Conservation (phyloP, 2,329 filamentous ascomycete genomes). For the Graphilbum sp. region DNA sequence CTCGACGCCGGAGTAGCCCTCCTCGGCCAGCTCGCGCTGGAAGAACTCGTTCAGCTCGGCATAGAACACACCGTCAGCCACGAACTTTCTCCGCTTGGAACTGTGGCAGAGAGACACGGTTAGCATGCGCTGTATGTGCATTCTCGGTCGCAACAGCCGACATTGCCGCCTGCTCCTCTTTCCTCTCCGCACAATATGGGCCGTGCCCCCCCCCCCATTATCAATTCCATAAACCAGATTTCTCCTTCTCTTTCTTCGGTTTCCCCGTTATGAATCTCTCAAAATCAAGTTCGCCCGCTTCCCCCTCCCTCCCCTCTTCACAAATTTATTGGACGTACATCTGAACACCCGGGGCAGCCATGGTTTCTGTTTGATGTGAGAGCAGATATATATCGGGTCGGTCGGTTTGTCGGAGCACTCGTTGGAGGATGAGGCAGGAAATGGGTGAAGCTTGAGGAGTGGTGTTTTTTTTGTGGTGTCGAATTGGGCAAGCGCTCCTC, state of each 20-base stretch:
- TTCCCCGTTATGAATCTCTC: no score
- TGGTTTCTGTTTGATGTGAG: constrained; percentile 19
- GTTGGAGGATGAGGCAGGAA: background rate
- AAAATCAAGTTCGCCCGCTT: no score
- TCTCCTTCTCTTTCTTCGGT: background rate
- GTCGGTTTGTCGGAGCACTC: background rate
- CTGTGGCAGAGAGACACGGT: constrained; percentile 27
- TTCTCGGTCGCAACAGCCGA: no score
- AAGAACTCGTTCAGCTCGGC: constrained; percentile 99
- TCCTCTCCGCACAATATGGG: no score
- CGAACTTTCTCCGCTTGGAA: constrained; percentile 89
- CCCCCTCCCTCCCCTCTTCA: background rate
- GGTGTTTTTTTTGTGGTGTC: background rate
- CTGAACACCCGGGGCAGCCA: constrained; percentile 45
- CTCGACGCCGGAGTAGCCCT: constrained; percentile 99
- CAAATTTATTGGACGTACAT: constrained; percentile 31
- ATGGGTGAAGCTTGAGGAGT: background rate
- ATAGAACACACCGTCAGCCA: constrained; percentile 99
- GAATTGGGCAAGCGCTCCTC: background rate
- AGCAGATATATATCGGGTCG: background rate
- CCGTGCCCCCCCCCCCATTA: no score
- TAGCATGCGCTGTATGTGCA: background rate
- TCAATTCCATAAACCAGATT: no score
- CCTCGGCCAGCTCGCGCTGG: constrained; percentile 99
- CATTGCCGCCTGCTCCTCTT: no score